Evolutionary conservation across 192 early-diverging fungal species (phyloP), one percentile per base, ranked within the genome.

Genomic region (Dissophora globulifera): DNA sequence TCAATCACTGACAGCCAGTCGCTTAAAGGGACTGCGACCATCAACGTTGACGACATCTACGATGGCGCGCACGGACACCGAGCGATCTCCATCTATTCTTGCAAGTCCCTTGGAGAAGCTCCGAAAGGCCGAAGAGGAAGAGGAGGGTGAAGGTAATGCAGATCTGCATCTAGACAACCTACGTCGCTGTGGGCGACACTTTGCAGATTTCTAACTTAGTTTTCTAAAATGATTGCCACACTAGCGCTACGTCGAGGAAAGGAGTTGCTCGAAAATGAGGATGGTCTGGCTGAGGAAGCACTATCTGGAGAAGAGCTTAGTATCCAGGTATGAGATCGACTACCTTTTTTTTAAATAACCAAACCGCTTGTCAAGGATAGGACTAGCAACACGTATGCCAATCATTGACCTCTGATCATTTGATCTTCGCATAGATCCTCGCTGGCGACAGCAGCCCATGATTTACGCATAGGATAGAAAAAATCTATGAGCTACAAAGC

Each of bases 31-130:
- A 2, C 27, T 60, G 17, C 66, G 62, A n/a, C 72, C 63, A 25
- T 40, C 62, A 1, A 46, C 72, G 23, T 25, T 66, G 32, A 49
- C 13, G 17, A 67, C 52, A 9, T 12, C 26, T 17, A 40, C 17
- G 0, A 29, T 25, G 0, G 23, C 2, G 31, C 46, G 19, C 20
- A 9, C 29, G 1, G 64, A 58, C 8, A 53, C 45, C 27, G 72
- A 76, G 43, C 42, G 58, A 23, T 76, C 72, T 2, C 71, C 71
- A 0, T 62, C 72, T 3, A 47, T 15, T 5, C 58, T 67, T 19
- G 72, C 52, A 1, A 76, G 72, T 41, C 72, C 72, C 4, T 30
- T 76, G 32, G 72, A 76, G 51, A 57, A 56, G 16, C 58, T 76
- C 9, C 62, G 72, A 26, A 76, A 76, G 31, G 72, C 72, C 9